Percentiles rank a stretch among this genome's conserved stretches.
phyloP scores from a whole-genome alignment of 495 filamentous ascomycete genomes.

The Cryomyces antarcticus region DNA sequence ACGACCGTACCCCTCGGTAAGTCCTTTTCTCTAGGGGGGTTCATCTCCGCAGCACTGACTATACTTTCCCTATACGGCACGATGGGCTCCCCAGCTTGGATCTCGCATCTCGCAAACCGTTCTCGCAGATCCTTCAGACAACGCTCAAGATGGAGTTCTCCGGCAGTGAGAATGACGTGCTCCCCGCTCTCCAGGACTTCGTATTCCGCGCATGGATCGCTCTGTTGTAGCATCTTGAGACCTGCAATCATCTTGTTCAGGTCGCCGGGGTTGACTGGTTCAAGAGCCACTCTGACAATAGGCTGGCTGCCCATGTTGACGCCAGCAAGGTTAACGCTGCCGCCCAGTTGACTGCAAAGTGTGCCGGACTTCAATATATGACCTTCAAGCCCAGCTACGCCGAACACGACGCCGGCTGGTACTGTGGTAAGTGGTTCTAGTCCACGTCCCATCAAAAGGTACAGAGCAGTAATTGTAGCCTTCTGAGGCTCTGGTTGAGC shows the following conservation, averaged over 20 bases:
- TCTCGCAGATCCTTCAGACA: conserved; percentile 88
- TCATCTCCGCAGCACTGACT: conserved; percentile 72
- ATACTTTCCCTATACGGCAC: conserved; percentile 93
- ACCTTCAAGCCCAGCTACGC: conserved; percentile 82
- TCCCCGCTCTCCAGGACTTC: conserved; percentile 84
- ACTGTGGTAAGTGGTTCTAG: conserved; percentile 69
- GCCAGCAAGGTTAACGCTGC: conserved; percentile 83
- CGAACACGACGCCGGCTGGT: conserved; percentile 86
- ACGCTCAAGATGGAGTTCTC: conserved; percentile 84
- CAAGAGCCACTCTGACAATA: conserved; percentile 87
- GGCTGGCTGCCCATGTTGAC: conserved; percentile 57
- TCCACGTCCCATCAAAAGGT: conserved; percentile 87
- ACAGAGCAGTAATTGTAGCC: conserved; percentile 69
- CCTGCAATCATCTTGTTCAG: conserved; percentile 85
- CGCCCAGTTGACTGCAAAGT: conserved; percentile 70
- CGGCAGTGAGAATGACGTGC: conserved; percentile 85
- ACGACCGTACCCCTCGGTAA: conserved; percentile 70
- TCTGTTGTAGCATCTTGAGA: conserved; percentile 72
- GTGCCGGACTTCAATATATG: conserved; percentile 88
- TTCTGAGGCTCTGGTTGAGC: conserved; percentile 59
- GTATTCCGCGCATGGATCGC: conserved; percentile 89
- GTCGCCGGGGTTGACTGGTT: conserved; percentile 72
- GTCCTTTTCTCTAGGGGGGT: conserved; percentile 65
- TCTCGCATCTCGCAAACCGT: conserved; percentile 84
- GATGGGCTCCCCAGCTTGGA: conserved; percentile 82